Percentiles rank a stretch among this genome's conserved stretches.
These are phyloP conservation scores for Cairneyella variabilis DNA, from an alignment of 495 filamentous ascomycete genomes.

Conservation along the genomic window DNA sequence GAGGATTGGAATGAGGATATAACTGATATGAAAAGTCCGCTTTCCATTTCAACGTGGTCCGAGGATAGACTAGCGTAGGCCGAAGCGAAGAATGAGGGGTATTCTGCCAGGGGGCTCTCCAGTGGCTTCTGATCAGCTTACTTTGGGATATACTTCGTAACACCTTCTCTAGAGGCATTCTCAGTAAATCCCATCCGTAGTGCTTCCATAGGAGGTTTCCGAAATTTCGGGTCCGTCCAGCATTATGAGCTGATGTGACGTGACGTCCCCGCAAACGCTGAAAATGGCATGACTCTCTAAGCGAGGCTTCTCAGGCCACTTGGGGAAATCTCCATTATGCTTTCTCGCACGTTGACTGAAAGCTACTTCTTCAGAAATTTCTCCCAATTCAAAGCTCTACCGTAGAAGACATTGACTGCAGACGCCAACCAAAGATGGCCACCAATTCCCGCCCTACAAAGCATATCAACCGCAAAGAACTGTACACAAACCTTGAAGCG, in stretches of 20 bases:
- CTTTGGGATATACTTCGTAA: too few relatives aligned
- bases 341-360: not conserved
- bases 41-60: too few relatives aligned
- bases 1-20: too few relatives aligned
- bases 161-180: too few relatives aligned
- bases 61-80: too few relatives aligned
- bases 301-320: not conserved
- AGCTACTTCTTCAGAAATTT: not conserved
- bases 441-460: slow-evolving; percentile 33
- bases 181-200: too few relatives aligned
- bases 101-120: too few relatives aligned
- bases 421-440: not conserved
- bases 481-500: slow-evolving; percentile 64
- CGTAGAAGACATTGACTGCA: not conserved
- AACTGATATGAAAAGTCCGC: too few relatives aligned
- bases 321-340: not conserved
- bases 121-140: too few relatives aligned
- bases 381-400: not conserved
- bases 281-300: not conserved
- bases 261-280: not conserved
- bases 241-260: not conserved
- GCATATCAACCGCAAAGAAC: slow-evolving; percentile 64
- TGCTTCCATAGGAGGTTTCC: not conserved
- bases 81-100: too few relatives aligned
- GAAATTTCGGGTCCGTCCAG: not conserved